Evolutionary conservation across 2,329 filamentous ascomycete genomes (phyloP).

Genomic region (Trichoderma atroviride): DNA sequence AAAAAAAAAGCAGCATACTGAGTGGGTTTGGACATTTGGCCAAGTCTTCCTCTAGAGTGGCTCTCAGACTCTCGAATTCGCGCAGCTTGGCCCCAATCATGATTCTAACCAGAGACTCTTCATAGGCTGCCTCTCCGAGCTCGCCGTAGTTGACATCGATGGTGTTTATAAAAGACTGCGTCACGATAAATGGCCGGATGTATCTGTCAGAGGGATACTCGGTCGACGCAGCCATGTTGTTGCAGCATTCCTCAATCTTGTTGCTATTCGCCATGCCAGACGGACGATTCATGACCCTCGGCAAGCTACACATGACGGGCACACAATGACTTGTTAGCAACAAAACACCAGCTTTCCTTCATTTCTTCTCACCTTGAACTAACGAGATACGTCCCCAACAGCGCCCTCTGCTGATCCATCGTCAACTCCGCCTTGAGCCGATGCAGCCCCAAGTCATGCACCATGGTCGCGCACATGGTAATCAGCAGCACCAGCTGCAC

Average conservation of each 20-base stretch:
- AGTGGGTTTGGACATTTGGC: neutral
- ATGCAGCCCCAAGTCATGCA: constrained; percentile 20
- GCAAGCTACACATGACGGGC: neutral
- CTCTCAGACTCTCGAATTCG: constrained; percentile 2
- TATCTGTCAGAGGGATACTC: constrained; percentile 25
- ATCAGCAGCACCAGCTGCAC: constrained; percentile 22
- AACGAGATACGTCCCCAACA: constrained; percentile 25
- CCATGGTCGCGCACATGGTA: constrained; percentile 20
- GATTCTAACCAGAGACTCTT: neutral
- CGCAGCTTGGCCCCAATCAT: constrained; percentile 16
- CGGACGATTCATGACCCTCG: neutral
- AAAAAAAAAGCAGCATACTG: neutral
- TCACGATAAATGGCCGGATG: constrained; percentile 18
- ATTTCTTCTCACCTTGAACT: neutral
- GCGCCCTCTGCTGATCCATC: constrained; percentile 21
- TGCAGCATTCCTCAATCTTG: constrained; percentile 20
- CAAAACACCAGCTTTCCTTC: neutral
- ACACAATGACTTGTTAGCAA: neutral
- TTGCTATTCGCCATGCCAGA: constrained; percentile 1
- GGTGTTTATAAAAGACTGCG: constrained; percentile 5
- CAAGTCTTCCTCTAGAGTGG: neutral
- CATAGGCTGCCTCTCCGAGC: neutral
- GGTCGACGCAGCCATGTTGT: constrained; percentile 14
- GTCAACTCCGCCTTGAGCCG: neutral
- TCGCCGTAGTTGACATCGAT: constrained; percentile 14